Evolutionary conservation across 1,139 yeast genomes (phyloP).

Genomic region (Wickerhamomyces sp.): DNA sequence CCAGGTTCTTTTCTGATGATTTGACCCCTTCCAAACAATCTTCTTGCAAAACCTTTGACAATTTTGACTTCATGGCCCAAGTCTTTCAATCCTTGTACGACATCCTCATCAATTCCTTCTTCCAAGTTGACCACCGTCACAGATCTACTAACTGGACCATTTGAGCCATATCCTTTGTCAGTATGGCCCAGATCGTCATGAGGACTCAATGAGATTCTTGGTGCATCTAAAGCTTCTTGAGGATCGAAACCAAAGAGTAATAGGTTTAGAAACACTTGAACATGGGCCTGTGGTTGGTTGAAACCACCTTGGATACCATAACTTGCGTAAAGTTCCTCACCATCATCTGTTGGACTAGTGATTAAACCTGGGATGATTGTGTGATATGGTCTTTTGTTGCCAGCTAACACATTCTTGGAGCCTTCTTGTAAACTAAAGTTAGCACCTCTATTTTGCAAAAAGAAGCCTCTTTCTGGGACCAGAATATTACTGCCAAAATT

Average conservation of each 20-base stretch:
- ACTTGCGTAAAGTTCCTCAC: constrained; percentile 51
- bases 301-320: constrained; percentile 89
- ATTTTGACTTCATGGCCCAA: constrained; percentile 57
- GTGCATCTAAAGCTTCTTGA: constrained; percentile 73
- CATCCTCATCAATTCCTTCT: constrained; percentile 50
- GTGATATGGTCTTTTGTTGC: constrained; percentile 75
- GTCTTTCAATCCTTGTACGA: constrained; percentile 37
- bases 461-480: constrained; percentile 61
- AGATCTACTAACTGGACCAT: constrained; percentile 61
- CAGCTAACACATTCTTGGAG: constrained; percentile 57
- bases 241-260: constrained; percentile 61
- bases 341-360: constrained; percentile 37
- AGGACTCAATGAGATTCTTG: constrained; percentile 62
- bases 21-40: constrained; percentile 69
- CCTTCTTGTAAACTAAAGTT: constrained; percentile 63
- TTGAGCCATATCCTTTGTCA: constrained; percentile 58
- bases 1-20: constrained; percentile 49
- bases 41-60: constrained; percentile 44
- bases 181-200: constrained; percentile 36
- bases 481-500: constrained; percentile 72
- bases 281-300: constrained; percentile 85
- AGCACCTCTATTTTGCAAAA: constrained; percentile 72
- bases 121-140: constrained; percentile 61
- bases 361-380: constrained; percentile 84
- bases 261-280: constrained; percentile 70